phyloP scores from a whole-genome alignment of 2,329 filamentous ascomycete species.

The Fusarium torulosum region DNA sequence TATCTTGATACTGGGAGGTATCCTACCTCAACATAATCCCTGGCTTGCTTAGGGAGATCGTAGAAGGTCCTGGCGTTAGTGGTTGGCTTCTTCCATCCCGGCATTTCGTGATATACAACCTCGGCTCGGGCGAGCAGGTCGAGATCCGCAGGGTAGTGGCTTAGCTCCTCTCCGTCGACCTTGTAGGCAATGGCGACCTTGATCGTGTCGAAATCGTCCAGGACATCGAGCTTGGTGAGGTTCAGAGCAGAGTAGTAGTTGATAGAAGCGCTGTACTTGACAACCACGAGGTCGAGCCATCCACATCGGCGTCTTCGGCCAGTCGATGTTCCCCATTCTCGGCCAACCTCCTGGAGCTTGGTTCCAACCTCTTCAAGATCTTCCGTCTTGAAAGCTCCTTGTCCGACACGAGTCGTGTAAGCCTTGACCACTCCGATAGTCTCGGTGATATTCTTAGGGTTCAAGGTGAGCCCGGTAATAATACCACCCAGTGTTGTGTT shows the following conservation, averaged over 20 bases:
- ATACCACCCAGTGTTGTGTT: slow-evolving; percentile 19
- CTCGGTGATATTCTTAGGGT: slow-evolving; percentile 13
- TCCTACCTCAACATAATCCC: slow-evolving; percentile 22
- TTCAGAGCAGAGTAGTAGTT: slow-evolving; percentile 21
- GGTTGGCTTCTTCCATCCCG: slow-evolving; percentile 34
- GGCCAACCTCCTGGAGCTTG: slow-evolving; percentile 17
- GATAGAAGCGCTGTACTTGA: slow-evolving; percentile 19
- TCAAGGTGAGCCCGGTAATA: slow-evolving; percentile 10
- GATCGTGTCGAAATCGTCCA: slow-evolving; percentile 28
- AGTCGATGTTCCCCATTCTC: slow-evolving; percentile 12
- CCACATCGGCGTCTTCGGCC: slow-evolving; percentile 20
- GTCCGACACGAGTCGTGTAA: slow-evolving; percentile 9
- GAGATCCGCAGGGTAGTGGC: slow-evolving; percentile 11
- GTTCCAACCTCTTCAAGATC: slow-evolving; percentile 9
- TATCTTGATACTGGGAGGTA: background rate
- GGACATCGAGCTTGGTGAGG: slow-evolving; percentile 27
- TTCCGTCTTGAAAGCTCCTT: slow-evolving; percentile 20
- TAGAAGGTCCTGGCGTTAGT: slow-evolving; percentile 19
- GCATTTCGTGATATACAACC: slow-evolving; percentile 28
- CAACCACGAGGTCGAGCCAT: slow-evolving; percentile 25
- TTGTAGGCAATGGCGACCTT: slow-evolving; percentile 28
- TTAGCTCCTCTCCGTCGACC: slow-evolving; percentile 19
- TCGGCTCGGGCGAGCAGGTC: slow-evolving; percentile 12
- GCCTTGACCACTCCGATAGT: slow-evolving; percentile 14
- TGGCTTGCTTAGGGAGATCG: slow-evolving; percentile 24